Percentiles rank a stretch among this genome's conserved stretches.
These are phyloP conservation scores for Closterium sp. DNA, from an alignment of 139 green algal species.

Conservation along the genomic window DNA sequence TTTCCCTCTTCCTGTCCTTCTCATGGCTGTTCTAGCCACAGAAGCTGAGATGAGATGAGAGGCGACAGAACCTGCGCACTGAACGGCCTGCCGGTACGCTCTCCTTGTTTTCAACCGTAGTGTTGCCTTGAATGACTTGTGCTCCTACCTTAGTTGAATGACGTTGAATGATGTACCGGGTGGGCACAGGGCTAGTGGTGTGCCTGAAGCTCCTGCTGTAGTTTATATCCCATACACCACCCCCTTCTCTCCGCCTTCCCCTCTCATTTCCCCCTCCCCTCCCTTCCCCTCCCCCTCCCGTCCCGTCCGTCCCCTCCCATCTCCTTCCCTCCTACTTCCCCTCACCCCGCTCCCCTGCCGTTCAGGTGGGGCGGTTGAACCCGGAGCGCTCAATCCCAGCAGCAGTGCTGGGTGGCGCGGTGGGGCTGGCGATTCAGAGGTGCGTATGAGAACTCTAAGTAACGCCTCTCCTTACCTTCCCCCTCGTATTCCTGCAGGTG, in stretches of 20 bases:
- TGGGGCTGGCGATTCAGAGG: slow-evolving; percentile 9
- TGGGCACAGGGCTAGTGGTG: slow-evolving; percentile 40
- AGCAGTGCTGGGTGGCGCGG: slow-evolving; percentile 12
- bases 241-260: too few species aligned
- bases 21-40: too few species aligned
- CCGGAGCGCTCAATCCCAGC: slow-evolving; percentile 19
- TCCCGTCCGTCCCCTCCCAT: background rate
- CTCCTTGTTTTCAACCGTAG: too few species aligned
- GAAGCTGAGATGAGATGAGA: too few species aligned
- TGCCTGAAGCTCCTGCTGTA: background rate
- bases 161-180: slow-evolving; percentile 40
- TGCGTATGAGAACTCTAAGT: background rate
- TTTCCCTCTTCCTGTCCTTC: too few species aligned
- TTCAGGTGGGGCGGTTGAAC: slow-evolving; percentile 23
- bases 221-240: too few species aligned
- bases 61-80: too few species aligned
- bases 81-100: too few species aligned
- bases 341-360: background rate
- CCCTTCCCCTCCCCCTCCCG: background rate
- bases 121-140: too few species aligned
- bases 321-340: background rate
- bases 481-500: background rate
- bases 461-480: too few species aligned
- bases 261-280: background rate
- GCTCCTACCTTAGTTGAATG: too few species aligned